Evolutionary conservation across 129 eudicot genomes (phyloP), one percentile per base, ranked within the genome.

Genomic region (Flaveria trinervia): DNA sequence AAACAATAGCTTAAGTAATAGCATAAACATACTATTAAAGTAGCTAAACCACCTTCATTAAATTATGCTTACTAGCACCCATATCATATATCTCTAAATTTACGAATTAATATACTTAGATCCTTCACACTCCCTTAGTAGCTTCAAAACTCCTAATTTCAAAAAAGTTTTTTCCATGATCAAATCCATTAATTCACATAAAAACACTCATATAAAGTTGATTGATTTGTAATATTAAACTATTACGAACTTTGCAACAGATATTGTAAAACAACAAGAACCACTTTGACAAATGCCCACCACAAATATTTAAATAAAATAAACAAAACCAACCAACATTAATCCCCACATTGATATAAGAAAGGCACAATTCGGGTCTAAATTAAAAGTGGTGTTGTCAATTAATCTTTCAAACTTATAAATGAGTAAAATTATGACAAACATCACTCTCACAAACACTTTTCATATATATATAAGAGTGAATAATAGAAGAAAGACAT

Each of bases 401-500:
- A 57, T 26, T 45, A 45, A 45, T 17, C 15, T 48, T 48, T 71
- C 46, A 50, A 50, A 15, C 1, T 28, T 9, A 25, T 50, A 49
- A 14, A 71, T 71, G 75, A 50, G 15, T 71, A 71, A 71, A 71
- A 16, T 2, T 5, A 69, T 46, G 73, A 69, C 73, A 69, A 46
- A n/a, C 73, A 69, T 46, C 73, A 69, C n/a, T 50, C 43, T 54
- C 66, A 39, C 8, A 50, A 17, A 75, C 25, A 76, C 44, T 62
- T 48, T 76, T 9, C 6, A 12, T 75, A 25, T 20, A 20, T 20
- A 9, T 66, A 44, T 30, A 17, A 60, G 44, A 65, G 66, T 36
- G 18, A n/a, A 48, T 5, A 48, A 45, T 46, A 46, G 15, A 72
- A 72, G 33, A 54, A 60, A 72, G 43, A 45, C 2, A 22, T 52